These are phyloP conservation scores for Daldinia loculata DNA, from an alignment of 495 filamentous ascomycete genomes.

Conservation along the genomic window DNA sequence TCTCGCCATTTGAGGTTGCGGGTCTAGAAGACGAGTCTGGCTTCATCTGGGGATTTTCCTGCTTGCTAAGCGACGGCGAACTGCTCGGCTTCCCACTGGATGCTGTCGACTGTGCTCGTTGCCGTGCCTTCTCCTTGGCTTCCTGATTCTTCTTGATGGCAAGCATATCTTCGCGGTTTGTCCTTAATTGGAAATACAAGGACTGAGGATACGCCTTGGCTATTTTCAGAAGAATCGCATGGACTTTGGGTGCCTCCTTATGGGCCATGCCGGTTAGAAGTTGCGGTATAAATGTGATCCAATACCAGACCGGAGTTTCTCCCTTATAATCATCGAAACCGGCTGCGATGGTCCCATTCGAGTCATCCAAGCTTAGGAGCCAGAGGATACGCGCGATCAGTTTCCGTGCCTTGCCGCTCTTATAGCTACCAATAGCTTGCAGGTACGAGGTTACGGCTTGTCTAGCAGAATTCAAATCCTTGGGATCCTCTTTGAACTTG, in stretches of 20 bases:
- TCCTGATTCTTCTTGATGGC: conserved; percentile 89
- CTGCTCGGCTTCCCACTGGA: conserved; percentile 49
- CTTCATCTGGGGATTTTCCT: conserved; percentile 51
- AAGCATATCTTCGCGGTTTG: conserved; percentile 93
- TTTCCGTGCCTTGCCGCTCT: conserved; percentile 96
- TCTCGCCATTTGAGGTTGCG: conserved; percentile 59
- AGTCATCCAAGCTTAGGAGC: conserved; percentile 93
- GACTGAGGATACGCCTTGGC: conserved; percentile 95
- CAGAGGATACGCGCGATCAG: conserved; percentile 94
- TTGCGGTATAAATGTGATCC: conserved; percentile 99
- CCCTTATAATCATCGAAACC: conserved; percentile 95
- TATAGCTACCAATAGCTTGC: conserved; percentile 94
- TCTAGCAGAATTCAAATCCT: conserved; percentile 79
- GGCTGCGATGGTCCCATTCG: conserved; percentile 77
- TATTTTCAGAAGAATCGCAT: conserved; percentile 86
- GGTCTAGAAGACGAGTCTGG: conserved; percentile 58
- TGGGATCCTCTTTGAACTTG: conserved; percentile 88
- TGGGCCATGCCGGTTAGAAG: conserved; percentile 87
- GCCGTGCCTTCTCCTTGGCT: conserved; percentile 73
- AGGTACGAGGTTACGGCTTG: conserved; percentile 96
- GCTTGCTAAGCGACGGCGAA: conserved; percentile 50
- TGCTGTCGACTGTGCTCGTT: conserved; percentile 53
- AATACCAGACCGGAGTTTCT: conserved; percentile 97
- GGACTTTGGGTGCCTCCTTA: conserved; percentile 86
- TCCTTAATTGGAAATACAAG: conserved; percentile 92